Evolutionary conservation across 331 rosid species (phyloP), one percentile per base, ranked within the genome.

Genomic region (Telfairia occidentalis): DNA sequence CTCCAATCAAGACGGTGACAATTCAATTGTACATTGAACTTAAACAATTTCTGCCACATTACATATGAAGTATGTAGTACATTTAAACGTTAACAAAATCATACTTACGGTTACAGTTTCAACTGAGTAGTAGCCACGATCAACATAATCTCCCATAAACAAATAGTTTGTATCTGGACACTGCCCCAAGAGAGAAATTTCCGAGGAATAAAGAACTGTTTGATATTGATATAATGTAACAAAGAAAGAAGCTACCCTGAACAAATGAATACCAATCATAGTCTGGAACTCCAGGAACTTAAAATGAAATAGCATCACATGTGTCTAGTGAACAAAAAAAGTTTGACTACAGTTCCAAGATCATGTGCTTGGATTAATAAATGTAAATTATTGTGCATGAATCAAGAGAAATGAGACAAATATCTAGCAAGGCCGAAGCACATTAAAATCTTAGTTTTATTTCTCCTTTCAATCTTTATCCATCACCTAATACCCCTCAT

Each of bases 111-210:
- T 94, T 30, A 91, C 97, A 9, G 97, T 94, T 85, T 91, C 97
- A 63, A 94, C 96, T 3, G 98, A 91, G 82, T 94, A 94, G 78
- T 94, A 94, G 82, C 98, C 97, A 78, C 96, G 96, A 74, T 94
- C 98, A 35, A 94, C 98, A 81, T 94, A 94, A 83, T 94, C 98
- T 78, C 98, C 98, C 97, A 94, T 94, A 64, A 94, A 94, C 81
- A 94, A 86, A 77, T 94, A 94, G 79, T 91, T 91, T 82, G 98
- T 88, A 88, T 94, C 92, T 82, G 98, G 98, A 84, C 98, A 94
- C 98, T 94, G 71, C 79, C 34, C 76, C 48, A 32, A 49, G 58
- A 76, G 9, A 48, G 43, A 46, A 48, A 18, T 19, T 43, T 49
- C 21, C 1, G 7, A 60, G n/a, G 43, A 48, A 76, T 42, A 40